Percentiles rank a stretch among this genome's conserved stretches.
Evolutionary conservation across 257 asterid species (phyloP).

Genomic region (Capsicum rhomboideum): DNA sequence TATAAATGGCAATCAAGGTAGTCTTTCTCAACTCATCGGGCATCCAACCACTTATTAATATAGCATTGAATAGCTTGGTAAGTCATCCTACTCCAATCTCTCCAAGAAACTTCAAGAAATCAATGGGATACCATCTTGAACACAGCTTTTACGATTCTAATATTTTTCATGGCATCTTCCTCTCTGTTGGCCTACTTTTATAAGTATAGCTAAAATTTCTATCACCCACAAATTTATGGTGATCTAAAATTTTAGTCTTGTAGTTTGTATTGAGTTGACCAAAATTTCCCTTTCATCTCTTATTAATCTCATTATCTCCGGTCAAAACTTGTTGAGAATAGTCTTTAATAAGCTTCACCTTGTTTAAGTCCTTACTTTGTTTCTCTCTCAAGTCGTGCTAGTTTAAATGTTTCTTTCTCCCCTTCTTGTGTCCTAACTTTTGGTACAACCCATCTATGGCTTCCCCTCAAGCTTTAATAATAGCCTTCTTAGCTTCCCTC

Average conservation of each 20-base stretch:
- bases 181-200: not conserved
- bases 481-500: not conserved
- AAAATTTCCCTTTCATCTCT: not conserved
- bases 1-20: not conserved
- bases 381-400: not conserved
- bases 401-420: not conserved
- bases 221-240: not conserved
- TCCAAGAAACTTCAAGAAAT: not conserved
- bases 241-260: not conserved
- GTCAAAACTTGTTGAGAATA: not conserved
- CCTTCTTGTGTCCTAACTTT: not conserved
- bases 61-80: not conserved
- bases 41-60: not conserved
- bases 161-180: not conserved
- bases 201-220: not conserved
- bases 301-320: not conserved
- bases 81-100: not conserved
- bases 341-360: not conserved
- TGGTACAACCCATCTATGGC: not conserved
- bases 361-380: not conserved
- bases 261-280: not conserved
- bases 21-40: not conserved
- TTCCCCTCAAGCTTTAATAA: not conserved
- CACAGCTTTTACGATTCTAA: not conserved
- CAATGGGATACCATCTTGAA: not conserved